phyloP scores from a whole-genome alignment of 306 rosid species.

The Bauhinia variegata region DNA sequence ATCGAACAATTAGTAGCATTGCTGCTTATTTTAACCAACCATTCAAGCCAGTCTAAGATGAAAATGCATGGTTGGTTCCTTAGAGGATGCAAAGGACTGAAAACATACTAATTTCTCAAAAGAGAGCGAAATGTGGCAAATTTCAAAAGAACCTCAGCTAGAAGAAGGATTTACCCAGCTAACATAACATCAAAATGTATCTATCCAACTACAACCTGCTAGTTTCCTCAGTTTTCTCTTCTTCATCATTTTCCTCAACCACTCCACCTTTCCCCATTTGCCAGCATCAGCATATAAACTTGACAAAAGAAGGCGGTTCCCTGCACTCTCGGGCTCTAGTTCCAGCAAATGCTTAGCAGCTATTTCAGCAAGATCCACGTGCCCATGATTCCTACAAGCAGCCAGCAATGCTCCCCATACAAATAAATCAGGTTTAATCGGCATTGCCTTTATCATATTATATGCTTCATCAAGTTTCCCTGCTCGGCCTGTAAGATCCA shows the following conservation, averaged over 20 bases:
- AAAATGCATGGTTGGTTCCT: not conserved
- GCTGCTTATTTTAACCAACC: slow-evolving; percentile 5
- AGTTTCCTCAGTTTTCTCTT: slow-evolving; percentile 59
- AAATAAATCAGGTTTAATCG: slow-evolving; percentile 73
- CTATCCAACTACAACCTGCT: slow-evolving; percentile 90
- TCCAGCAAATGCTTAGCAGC: slow-evolving; percentile 72
- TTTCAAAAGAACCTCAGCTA: slow-evolving; percentile 12
- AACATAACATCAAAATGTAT: slow-evolving; percentile 40
- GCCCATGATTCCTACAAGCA: slow-evolving; percentile 77
- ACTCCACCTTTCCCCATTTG: slow-evolving; percentile 69
- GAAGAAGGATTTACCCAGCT: slow-evolving; percentile 12
- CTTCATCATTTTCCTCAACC: slow-evolving; percentile 68
- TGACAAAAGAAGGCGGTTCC: slow-evolving; percentile 67
- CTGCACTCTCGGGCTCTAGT: slow-evolving; percentile 79
- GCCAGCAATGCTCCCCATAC: slow-evolving; percentile 95
- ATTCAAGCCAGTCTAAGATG: not conserved
- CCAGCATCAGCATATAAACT: slow-evolving; percentile 76
- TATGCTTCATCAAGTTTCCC: slow-evolving; percentile 66
- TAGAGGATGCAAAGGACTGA: not conserved
- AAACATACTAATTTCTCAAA: not conserved
- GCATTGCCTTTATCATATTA: slow-evolving; percentile 69
- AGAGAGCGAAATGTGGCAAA: slow-evolving; percentile 12
- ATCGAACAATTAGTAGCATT: not conserved
- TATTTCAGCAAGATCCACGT: slow-evolving; percentile 68
- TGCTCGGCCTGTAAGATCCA: slow-evolving; percentile 77